Conservation (phyloP, 306 rosid genomes). For the Dryas octopetala region DNA sequence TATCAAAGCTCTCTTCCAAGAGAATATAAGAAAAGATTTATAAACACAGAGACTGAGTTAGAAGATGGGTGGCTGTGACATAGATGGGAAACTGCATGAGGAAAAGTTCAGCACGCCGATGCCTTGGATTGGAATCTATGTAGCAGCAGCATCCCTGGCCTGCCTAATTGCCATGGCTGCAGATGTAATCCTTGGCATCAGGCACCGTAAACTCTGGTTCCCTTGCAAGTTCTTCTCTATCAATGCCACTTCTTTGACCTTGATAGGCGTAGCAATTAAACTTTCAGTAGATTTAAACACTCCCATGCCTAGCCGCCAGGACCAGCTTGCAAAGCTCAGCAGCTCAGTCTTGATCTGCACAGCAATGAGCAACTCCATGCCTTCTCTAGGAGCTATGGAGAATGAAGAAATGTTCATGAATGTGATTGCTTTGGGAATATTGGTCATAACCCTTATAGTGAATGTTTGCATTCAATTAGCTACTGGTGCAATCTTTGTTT, state of each 20-base stretch:
- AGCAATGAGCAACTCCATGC: constrained; percentile 71
- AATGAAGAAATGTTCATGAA: constrained; percentile 65
- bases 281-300: constrained; percentile 80
- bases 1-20: neutral
- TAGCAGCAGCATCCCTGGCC: constrained; percentile 65
- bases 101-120: constrained; percentile 69
- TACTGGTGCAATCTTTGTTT: constrained; percentile 78
- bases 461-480: constrained; percentile 72
- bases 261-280: constrained; percentile 59
- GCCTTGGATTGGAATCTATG: constrained; percentile 93
- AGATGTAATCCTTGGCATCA: constrained; percentile 54
- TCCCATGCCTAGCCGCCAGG: constrained; percentile 68
- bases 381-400: constrained; percentile 76
- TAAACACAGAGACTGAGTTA: neutral
- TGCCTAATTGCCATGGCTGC: constrained; percentile 65
- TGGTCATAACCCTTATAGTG: constrained; percentile 68
- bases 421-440: constrained; percentile 66
- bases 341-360: constrained; percentile 73
- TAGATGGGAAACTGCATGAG: constrained; percentile 54
- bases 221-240: constrained; percentile 70
- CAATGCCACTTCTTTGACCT: constrained; percentile 77
- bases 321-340: constrained; percentile 79
- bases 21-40: neutral
- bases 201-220: constrained; percentile 60
- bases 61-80: constrained; percentile 62